phyloP scores from a whole-genome alignment of 371 early-diverging fungal species.

The Rhizopus delemar region DNA sequence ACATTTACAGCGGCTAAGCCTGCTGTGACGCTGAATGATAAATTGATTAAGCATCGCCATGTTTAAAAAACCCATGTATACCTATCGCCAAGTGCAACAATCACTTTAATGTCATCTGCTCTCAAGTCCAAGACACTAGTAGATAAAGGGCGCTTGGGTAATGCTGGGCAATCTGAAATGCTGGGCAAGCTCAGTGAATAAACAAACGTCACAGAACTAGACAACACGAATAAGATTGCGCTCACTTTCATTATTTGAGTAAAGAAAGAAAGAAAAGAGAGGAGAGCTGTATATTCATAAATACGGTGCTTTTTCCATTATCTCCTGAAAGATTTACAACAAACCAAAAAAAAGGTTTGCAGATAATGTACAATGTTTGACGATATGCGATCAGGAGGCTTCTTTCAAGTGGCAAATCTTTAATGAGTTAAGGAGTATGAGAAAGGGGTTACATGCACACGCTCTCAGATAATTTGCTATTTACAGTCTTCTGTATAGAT shows the following conservation, averaged over 20 bases:
- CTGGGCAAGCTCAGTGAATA: neutral
- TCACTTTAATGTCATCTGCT: constrained; percentile 26
- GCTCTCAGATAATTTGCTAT: neutral
- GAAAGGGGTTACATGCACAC: neutral
- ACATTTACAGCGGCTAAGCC: constrained; percentile 34
- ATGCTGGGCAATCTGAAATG: constrained; percentile 13
- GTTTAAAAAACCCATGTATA: constrained; percentile 8
- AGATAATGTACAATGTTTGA: neutral
- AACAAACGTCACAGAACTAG: neutral
- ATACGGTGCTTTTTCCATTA: neutral
- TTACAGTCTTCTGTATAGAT: neutral
- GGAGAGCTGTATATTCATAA: neutral
- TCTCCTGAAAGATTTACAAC: neutral
- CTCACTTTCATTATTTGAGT: neutral
- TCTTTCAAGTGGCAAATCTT: neutral
- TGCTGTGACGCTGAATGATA: constrained; percentile 28
- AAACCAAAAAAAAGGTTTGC: neutral
- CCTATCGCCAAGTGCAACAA: constrained; percentile 41
- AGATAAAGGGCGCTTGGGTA: constrained; percentile 9
- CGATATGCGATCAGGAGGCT: neutral
- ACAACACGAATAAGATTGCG: neutral
- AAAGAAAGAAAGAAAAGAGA: neutral
- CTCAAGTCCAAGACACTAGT: constrained; percentile 26
- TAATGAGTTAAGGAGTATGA: neutral
- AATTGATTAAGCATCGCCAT: neutral